These are phyloP conservation scores for Ormosia semicastrata DNA, from an alignment of 306 rosid genomes.

Conservation along the genomic window DNA sequence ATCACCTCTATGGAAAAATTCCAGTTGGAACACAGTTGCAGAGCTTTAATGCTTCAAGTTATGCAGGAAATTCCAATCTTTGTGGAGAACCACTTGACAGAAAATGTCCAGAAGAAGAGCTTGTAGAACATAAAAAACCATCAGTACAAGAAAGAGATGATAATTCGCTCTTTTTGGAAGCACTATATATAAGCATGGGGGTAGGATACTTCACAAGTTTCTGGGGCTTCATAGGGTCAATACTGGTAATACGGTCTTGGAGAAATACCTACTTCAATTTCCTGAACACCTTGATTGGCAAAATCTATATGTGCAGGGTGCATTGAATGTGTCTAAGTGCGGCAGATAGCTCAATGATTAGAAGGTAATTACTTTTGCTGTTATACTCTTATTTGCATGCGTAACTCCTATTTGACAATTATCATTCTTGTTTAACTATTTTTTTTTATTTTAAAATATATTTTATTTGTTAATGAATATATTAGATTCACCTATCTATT, in stretches of 20 bases:
- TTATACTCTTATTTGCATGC: too few relatives aligned
- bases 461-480: too few relatives aligned
- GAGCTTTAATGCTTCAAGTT: neutral
- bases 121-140: neutral
- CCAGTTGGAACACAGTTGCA: conserved; percentile 20
- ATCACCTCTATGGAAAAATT: conserved; percentile 7
- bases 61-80: neutral
- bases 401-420: too few relatives aligned
- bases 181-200: conserved; percentile 23
- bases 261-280: neutral
- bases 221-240: neutral
- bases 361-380: too few relatives aligned
- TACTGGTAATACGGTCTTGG: neutral
- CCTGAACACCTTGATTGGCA: neutral
- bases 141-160: neutral
- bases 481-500: too few relatives aligned
- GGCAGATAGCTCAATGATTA: too few relatives aligned
- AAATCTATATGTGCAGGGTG: neutral
- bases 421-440: too few relatives aligned
- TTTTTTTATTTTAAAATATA: too few relatives aligned
- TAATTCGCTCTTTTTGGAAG: neutral
- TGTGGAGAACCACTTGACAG: conserved; percentile 19
- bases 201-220: neutral
- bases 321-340: neutral
- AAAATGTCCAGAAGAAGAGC: neutral